These are phyloP conservation scores for Tuber melanosporum DNA, from an alignment of 495 filamentous ascomycete species.

Conservation along the genomic window DNA sequence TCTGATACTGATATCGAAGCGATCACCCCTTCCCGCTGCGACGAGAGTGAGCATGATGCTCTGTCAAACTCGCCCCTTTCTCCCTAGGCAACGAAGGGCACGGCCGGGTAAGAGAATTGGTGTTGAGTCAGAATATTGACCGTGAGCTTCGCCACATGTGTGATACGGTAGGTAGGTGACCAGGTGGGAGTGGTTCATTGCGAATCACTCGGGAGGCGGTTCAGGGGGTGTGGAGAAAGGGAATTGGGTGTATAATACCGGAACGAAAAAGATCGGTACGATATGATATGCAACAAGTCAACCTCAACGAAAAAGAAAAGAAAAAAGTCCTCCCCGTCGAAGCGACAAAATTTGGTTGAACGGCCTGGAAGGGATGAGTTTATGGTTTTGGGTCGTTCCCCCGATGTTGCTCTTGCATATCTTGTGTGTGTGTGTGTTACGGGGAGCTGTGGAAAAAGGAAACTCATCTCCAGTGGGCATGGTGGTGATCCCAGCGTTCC, in stretches of 20 bases:
- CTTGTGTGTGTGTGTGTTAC: too few species aligned
- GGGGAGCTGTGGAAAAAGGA: too few species aligned
- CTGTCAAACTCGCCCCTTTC: background rate
- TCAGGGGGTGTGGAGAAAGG: background rate
- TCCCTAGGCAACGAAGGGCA: background rate
- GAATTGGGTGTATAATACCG: background rate
- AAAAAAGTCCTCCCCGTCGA: background rate
- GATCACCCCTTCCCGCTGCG: background rate
- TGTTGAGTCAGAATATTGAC: background rate
- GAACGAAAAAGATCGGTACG: background rate
- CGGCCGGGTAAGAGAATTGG: background rate
- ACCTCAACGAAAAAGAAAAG: background rate
- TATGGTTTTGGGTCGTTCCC: background rate
- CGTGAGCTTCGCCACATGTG: background rate
- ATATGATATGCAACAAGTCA: background rate
- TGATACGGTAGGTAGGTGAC: background rate
- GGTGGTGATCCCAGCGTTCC: too few species aligned
- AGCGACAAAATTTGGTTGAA: background rate
- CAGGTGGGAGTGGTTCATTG: background rate
- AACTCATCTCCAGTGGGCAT: too few species aligned
- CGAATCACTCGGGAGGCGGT: background rate
- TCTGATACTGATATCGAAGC: background rate
- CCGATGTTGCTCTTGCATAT: too few species aligned
- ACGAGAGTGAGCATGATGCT: background rate
- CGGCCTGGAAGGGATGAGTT: background rate